Base-by-base conservation (phyloP, 208 protist genomes). In the Strigomonas galati region DNA sequence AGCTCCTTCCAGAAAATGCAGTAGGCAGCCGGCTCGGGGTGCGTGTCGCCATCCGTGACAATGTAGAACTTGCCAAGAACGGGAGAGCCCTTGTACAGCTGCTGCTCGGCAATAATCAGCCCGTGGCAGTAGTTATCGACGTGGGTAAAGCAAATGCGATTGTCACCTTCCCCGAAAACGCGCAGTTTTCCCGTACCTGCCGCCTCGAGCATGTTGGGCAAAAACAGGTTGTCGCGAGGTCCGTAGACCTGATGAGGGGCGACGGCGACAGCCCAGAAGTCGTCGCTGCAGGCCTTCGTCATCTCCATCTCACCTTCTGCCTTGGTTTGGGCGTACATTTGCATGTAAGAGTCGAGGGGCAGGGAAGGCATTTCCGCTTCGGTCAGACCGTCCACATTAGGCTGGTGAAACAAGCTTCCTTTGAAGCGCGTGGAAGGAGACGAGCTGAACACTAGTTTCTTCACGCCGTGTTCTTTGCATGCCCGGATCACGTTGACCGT, bases 211-310 rank as follows among this genome's bases (percentile, higher is more conserved):
- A 98, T 90, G 66, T 97, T 98, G n/a, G 95, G 91, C 46, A 98
- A 62, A 73, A 98, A 98, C 14, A 98, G 77, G 65, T 92, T 95
- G 72, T 98, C 97, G 14, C 95, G 82, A 4, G 97, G 97, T 0
- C 97, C 97, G 73, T 98, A 98, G 6, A 97, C 94, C 60, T 98
- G 95, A 71, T 98, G 96, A 0, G 96, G 96, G 10, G 96, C 96
- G 5, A 98, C 93, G 12, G 89, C 76, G 48, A 97, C 85, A 6
- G 87, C 78, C 76, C 92, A 86, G 67, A 98, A 84, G 54, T 96
- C 84, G 19, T 96, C 89, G 60, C 69, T 74, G 60, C 80, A 78
- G 1, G 93, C 85, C 26, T 72, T 84, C 1, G 72, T 79, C 54
- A 97, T 78, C 30, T 84, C 93, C 73, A 97, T 84, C 70, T 98